phyloP scores from a whole-genome alignment of 345 rosid genomes.

The Luvunga scandens region DNA sequence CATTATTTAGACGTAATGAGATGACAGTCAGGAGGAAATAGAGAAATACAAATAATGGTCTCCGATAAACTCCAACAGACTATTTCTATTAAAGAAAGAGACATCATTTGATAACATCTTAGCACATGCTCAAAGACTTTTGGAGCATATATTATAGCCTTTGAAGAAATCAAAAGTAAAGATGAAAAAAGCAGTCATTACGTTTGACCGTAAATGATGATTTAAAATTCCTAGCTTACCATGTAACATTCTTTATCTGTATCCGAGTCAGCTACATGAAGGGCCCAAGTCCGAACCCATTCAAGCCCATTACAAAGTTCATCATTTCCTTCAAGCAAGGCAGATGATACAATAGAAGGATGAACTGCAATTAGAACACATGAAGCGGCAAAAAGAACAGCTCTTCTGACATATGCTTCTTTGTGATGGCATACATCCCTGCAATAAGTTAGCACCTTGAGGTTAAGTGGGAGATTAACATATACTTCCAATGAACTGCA shows the following conservation, averaged over 20 bases:
- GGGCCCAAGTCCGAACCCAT: conserved; percentile 88
- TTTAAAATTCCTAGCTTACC: conserved; percentile 43
- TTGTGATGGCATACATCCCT: conserved; percentile 83
- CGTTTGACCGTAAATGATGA: conserved; percentile 1
- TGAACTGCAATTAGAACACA: conserved; percentile 75
- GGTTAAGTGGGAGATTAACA: not conserved
- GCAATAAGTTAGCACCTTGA: conserved; percentile 24
- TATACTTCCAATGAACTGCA: not conserved
- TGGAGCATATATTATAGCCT: not conserved
- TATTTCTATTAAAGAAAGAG: not conserved
- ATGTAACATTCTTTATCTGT: conserved; percentile 77
- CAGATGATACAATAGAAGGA: conserved; percentile 76
- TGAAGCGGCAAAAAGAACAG: conserved; percentile 86
- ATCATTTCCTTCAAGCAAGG: conserved; percentile 66
- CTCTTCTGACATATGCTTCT: conserved; percentile 91
- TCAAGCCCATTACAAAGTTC: conserved; percentile 80
- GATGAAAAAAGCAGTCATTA: not conserved
- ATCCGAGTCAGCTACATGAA: conserved; percentile 73
- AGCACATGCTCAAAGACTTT: not conserved
- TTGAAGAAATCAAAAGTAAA: not conserved
- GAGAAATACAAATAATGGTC: not conserved
- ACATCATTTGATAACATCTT: not conserved
- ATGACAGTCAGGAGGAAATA: not conserved
- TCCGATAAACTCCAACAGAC: not conserved
- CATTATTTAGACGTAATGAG: not conserved